A percentile compares a stretch with the other conserved stretches of the same genome.
Conservation (phyloP, 2,329 filamentous ascomycete species). For the Tolypocladium pustulatum region DNA sequence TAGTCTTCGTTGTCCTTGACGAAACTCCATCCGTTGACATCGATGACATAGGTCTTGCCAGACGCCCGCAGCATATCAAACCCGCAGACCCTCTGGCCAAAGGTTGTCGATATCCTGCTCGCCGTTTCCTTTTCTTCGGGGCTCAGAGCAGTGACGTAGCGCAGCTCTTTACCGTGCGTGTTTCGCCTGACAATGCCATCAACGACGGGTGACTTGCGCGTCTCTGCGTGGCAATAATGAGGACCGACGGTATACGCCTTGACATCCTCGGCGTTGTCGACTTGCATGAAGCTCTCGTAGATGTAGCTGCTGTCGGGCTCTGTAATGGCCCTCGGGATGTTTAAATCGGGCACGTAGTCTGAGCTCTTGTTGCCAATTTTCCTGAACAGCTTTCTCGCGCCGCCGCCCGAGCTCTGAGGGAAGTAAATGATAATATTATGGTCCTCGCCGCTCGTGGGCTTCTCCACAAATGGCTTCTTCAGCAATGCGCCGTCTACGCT, state of each 20-base stretch:
- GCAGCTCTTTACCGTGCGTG: slow-evolving; percentile 91
- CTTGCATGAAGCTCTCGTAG: slow-evolving; percentile 93
- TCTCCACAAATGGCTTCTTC: slow-evolving; percentile 94
- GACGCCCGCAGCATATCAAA: slow-evolving; percentile 86
- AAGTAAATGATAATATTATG: slow-evolving; percentile 99
- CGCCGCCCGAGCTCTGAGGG: slow-evolving; percentile 74
- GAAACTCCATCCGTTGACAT: slow-evolving; percentile 99
- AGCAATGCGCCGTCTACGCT: slow-evolving; percentile 75
- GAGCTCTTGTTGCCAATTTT: slow-evolving; percentile 99
- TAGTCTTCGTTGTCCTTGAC: slow-evolving; percentile 99
- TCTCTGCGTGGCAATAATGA: slow-evolving; percentile 91
- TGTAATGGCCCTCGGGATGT: slow-evolving; percentile 67
- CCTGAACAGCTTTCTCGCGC: slow-evolving; percentile 83
- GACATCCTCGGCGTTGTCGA: slow-evolving; percentile 95
- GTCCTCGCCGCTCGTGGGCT: slow-evolving; percentile 95
- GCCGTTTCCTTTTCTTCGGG: slow-evolving; percentile 78
- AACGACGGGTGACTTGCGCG: slow-evolving; percentile 91
- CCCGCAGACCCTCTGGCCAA: slow-evolving; percentile 90
- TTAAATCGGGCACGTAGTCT: slow-evolving; percentile 74
- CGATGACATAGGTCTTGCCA: slow-evolving; percentile 92
- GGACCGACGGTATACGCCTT: slow-evolving; percentile 97
- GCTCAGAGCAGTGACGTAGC: slow-evolving; percentile 81
- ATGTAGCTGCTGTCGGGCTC: slow-evolving; percentile 79
- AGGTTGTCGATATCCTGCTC: slow-evolving; percentile 78
- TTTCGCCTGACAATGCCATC: slow-evolving; percentile 93